Percentiles rank a stretch among this genome's conserved stretches.
phyloP scores from a whole-genome alignment of 371 early-diverging fungal genomes.

The Lichtheimia hyalospora region DNA sequence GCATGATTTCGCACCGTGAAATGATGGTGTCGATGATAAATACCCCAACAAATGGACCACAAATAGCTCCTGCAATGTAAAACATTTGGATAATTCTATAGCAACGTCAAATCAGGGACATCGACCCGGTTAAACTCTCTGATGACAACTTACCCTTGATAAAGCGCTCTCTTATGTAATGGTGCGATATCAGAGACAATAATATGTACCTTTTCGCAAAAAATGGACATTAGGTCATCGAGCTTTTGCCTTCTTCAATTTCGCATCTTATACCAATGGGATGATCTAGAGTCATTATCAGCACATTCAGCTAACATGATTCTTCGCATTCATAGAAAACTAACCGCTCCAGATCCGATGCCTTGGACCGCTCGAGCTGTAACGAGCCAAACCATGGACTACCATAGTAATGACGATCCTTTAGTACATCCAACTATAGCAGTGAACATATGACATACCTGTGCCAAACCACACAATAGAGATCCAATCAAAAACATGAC shows the following conservation, averaged over 20 bases:
- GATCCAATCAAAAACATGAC: slow-evolving; percentile 62
- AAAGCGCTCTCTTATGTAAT: slow-evolving; percentile 54
- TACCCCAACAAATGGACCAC: slow-evolving; percentile 46
- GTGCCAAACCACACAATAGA: slow-evolving; percentile 55
- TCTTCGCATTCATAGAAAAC: neutral
- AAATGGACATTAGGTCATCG: too few species aligned
- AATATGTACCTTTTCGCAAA: slow-evolving; percentile 40
- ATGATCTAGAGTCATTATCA: neutral
- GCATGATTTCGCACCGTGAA: too few species aligned
- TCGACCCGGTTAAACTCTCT: neutral
- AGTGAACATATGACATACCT: slow-evolving; percentile 16
- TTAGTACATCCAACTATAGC: neutral
- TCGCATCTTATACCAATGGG: neutral
- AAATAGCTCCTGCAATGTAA: too few species aligned
- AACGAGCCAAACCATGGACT: slow-evolving; percentile 64
- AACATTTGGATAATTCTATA: neutral
- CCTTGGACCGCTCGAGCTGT: slow-evolving; percentile 58
- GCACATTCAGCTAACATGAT: neutral
- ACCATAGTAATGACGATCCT: slow-evolving; percentile 3
- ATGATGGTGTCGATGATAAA: too few species aligned
- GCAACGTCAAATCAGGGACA: slow-evolving; percentile 39
- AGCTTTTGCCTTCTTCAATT: too few species aligned
- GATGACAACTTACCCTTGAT: slow-evolving; percentile 41
- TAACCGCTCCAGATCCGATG: slow-evolving; percentile 59
- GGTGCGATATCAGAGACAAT: slow-evolving; percentile 64